Evolutionary conservation across 2,329 filamentous ascomycete genomes (phyloP).

Genomic region (Aspergillus neotritici): DNA sequence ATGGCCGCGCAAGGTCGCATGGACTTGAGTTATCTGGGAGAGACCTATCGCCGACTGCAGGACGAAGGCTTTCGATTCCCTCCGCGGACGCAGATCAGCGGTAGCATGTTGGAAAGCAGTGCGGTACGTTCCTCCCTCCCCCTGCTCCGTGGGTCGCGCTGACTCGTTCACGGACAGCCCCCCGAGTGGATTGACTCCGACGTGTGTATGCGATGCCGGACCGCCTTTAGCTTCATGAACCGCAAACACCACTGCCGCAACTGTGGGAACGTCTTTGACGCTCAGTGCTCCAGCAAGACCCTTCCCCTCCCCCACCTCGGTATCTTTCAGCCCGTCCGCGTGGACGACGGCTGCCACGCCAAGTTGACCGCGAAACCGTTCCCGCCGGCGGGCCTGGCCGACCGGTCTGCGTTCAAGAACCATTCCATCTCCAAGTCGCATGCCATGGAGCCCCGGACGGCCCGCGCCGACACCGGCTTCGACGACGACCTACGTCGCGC

Average conservation of each 20-base stretch:
- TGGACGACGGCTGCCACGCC: constrained; percentile 91
- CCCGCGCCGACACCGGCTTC: constrained; percentile 81
- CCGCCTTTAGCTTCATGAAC: constrained; percentile 94
- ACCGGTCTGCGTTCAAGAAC: constrained; percentile 40
- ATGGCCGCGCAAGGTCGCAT: constrained; percentile 78
- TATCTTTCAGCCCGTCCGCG: constrained; percentile 82
- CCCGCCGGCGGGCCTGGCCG: constrained; percentile 36
- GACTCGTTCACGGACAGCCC: constrained; percentile 51
- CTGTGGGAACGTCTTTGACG: constrained; percentile 95
- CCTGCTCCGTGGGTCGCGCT: constrained; percentile 2
- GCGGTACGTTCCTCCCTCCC: constrained; percentile 57
- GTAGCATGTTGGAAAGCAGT: constrained; percentile 95
- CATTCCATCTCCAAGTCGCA: constrained; percentile 59
- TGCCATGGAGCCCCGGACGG: constrained; percentile 84
- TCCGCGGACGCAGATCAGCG: constrained; percentile 77
- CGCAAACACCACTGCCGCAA: constrained; percentile 98
- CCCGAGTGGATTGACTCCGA: constrained; percentile 98
- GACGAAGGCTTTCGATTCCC: constrained; percentile 85
- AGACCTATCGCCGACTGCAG: constrained; percentile 78
- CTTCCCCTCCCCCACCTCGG: constrained; percentile 87
- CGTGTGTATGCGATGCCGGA: constrained; percentile 96
- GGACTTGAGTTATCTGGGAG: constrained; percentile 78
- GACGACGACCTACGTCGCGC: constrained; percentile 93
- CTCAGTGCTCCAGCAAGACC: constrained; percentile 84
- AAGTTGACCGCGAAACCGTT: constrained; percentile 72